Conservation (phyloP, 164 flowering plant genomes). For the Chimonanthus praecox region DNA sequence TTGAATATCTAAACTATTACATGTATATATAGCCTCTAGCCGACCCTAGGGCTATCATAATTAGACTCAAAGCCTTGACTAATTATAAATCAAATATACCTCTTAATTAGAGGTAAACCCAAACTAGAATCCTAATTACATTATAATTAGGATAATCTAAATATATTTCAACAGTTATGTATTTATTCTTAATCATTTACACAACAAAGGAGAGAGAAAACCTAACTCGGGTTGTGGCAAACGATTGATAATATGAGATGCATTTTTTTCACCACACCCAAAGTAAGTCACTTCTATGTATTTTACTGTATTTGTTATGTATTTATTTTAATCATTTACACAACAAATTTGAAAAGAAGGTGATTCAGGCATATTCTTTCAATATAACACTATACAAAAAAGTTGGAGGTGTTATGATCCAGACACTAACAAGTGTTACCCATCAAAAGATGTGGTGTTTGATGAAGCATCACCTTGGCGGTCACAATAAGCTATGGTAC, state of each 20-base stretch:
- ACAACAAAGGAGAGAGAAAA: no score
- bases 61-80: no score
- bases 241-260: not conserved
- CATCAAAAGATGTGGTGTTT: conserved; percentile 20
- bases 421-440: not conserved
- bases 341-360: conserved; percentile 20
- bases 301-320: conserved; percentile 7
- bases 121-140: no score
- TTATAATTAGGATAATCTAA: no score
- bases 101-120: no score
- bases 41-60: no score
- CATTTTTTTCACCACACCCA: not conserved
- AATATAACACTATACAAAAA: conserved; percentile 16
- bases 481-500: not conserved
- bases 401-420: conserved; percentile 28
- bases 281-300: not conserved
- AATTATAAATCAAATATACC: no score
- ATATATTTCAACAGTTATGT: no score
- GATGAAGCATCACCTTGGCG: conserved; percentile 21
- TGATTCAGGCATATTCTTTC: conserved; percentile 8
- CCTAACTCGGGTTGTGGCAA: not conserved
- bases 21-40: no score
- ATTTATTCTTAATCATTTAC: no score
- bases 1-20: no score
- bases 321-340: conserved; percentile 4